These are phyloP conservation scores for Penicillium verrucosum DNA, from an alignment of 2,329 filamentous ascomycete species.

Conservation along the genomic window DNA sequence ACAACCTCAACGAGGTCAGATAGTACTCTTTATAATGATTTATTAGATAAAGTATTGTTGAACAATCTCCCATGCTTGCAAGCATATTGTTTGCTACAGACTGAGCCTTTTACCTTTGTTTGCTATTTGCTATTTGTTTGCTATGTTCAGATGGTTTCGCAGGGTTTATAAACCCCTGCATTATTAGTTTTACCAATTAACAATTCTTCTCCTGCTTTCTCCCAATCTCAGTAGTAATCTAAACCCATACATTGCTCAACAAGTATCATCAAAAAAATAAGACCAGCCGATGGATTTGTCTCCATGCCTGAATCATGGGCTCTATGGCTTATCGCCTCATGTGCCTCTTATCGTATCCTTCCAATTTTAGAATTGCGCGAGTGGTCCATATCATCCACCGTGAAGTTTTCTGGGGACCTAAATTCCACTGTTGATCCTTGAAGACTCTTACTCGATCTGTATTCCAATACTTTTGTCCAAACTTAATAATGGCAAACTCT, in stretches of 20 bases:
- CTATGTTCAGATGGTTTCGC: too few species aligned
- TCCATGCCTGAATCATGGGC: not conserved
- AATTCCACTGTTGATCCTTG: not conserved
- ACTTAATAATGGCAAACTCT: not conserved
- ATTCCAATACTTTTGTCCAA: not conserved
- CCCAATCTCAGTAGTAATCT: too few species aligned
- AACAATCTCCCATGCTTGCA: too few species aligned
- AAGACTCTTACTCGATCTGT: not conserved
- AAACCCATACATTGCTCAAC: too few species aligned
- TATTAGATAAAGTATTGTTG: not conserved
- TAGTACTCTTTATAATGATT: not conserved
- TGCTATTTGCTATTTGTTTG: too few species aligned
- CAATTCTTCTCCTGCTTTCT: too few species aligned
- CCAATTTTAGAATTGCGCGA: not conserved
- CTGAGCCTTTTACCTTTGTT: too few species aligned
- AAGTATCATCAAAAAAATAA: not conserved
- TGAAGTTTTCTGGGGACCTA: constrained; percentile 23
- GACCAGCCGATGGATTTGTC: fast-evolving
- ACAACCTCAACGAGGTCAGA: too few species aligned
- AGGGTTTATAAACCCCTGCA: too few species aligned
- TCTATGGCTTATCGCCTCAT: not conserved
- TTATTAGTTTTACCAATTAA: too few species aligned
- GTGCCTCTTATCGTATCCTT: not conserved
- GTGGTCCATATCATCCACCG: constrained; percentile 13
- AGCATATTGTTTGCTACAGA: too few species aligned